Evolutionary conservation across 2,329 filamentous ascomycete genomes (phyloP), one percentile per base, ranked within the genome.

Genomic region (Coniochaeta hoffmannii): DNA sequence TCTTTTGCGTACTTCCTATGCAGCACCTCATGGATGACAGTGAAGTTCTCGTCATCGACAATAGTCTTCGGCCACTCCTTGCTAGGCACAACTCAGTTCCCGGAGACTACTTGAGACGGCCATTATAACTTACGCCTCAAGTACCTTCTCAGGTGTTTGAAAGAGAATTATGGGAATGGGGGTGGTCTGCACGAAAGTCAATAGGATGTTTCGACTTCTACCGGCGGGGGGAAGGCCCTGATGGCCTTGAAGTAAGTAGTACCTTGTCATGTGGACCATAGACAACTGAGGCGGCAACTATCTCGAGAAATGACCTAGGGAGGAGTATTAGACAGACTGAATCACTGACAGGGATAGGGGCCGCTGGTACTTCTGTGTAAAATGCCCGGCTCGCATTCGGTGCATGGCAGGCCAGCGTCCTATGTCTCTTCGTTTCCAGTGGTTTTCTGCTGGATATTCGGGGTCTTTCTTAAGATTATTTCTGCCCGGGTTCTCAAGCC

Each of bases 331-430:
- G 36, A 9, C 11, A 22, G 36, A 22, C n/a, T 12, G 3, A 17
- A 36, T 41, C 10, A 41, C 3, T 12, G 36, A 9, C 8, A n/a
- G n/a, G 4, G 14, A 19, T 3, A 51, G 6, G 7, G 7, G n/a
- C 32, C 15, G 19, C 3, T 34, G 11, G 14, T 46, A 51, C 49
- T 51, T 51, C n/a, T 51, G 49, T 10, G 49, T 51, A 12, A 51
- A 51, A 34, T 51, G 22, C 8, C 49, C 49, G 11, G 49, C 49
- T 34, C 24, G 19, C 28, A 51, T 17, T n/a, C 49, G 26, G 28
- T 51, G 49, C 49, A 51, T 51, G 28, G 49, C 49, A 26, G 49
- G 49, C 49, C 49, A 51, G 5, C 49, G 49, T 9, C 49, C 49
- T 3, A 51, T 51, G 28, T 51, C 49, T 19, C 49, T 12, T 34